Evolutionary conservation across 371 early-diverging fungal species (phyloP).

Genomic region (Lichtheimia ornata): DNA sequence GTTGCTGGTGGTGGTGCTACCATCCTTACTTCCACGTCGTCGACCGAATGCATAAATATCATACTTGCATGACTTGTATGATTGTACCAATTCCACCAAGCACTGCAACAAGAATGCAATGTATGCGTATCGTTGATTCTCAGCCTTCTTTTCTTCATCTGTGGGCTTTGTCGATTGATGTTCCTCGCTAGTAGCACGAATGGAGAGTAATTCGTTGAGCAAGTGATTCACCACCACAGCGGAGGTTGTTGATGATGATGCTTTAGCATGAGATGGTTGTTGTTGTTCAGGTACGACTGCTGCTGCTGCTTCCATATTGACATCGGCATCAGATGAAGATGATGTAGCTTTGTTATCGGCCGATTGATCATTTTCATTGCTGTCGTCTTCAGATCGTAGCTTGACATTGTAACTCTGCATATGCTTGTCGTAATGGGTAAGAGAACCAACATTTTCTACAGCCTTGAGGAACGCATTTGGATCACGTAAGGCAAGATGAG

Average conservation of each 20-base stretch:
- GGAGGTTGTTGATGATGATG: slow-evolving; percentile 21
- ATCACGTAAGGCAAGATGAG: slow-evolving; percentile 75
- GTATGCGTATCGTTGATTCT: slow-evolving; percentile 55
- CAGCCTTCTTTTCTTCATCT: slow-evolving; percentile 27
- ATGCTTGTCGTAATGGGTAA: slow-evolving; percentile 64
- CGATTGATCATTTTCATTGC: slow-evolving; percentile 12
- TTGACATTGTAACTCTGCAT: slow-evolving; percentile 59
- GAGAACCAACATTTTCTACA: slow-evolving; percentile 61
- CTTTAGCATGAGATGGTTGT: neutral
- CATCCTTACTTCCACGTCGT: slow-evolving; percentile 49
- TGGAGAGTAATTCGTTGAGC: slow-evolving; percentile 37
- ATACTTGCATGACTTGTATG: slow-evolving; percentile 82
- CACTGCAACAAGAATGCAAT: slow-evolving; percentile 87
- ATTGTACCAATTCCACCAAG: slow-evolving; percentile 81
- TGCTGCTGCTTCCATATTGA: slow-evolving; percentile 9
- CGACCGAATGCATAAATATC: slow-evolving; percentile 69
- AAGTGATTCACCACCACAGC: slow-evolving; percentile 37
- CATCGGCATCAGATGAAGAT: slow-evolving; percentile 1
- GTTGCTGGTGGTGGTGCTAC: slow-evolving; percentile 13
- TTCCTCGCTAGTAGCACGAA: slow-evolving; percentile 23
- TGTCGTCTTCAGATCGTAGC: slow-evolving; percentile 24
- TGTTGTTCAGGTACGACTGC: neutral
- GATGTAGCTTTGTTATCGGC: neutral
- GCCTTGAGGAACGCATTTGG: slow-evolving; percentile 72
- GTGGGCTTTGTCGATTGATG: slow-evolving; percentile 13